Conservation (phyloP, 1,139 yeast genomes). For the Blastobotrys aristatus region DNA sequence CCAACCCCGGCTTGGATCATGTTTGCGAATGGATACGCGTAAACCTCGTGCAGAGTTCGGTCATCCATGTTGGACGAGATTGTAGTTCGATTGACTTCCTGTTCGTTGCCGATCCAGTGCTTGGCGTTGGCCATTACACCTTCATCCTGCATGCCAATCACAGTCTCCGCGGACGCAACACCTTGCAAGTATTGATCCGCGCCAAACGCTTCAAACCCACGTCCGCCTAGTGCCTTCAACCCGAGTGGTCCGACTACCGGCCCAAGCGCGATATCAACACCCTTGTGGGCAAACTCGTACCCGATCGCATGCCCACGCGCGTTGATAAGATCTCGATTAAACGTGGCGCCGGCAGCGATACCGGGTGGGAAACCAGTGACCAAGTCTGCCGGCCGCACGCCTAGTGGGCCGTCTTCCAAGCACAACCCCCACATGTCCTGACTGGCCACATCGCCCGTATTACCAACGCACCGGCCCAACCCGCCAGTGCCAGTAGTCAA, state of each 20-base stretch:
- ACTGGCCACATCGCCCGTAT: conserved; percentile 53
- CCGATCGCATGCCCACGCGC: conserved; percentile 56
- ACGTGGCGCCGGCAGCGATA: conserved; percentile 54
- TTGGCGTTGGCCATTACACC: conserved; percentile 53
- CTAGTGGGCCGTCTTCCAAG: conserved; percentile 62
- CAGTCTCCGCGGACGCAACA: conserved; percentile 48
- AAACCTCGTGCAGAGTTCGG: conserved; percentile 57
- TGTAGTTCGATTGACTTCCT: conserved; percentile 37
- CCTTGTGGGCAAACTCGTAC: conserved; percentile 50
- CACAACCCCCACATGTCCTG: conserved; percentile 55
- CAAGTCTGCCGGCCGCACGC: conserved; percentile 54
- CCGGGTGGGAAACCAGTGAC: conserved; percentile 58
- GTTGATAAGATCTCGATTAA: conserved; percentile 49
- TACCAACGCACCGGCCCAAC: conserved; percentile 54
- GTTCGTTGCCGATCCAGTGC: conserved; percentile 58
- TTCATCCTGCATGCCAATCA: conserved; percentile 54
- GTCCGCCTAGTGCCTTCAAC: conserved; percentile 55
- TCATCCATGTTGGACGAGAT: conserved; percentile 47
- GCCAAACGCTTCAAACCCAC: conserved; percentile 65
- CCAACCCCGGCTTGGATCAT: conserved; percentile 59
- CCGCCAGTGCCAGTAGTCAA: conserved; percentile 64
- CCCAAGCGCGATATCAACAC: conserved; percentile 55
- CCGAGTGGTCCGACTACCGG: conserved; percentile 64
- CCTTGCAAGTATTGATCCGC: conserved; percentile 62
- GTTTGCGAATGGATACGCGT: conserved; percentile 64